Base-by-base conservation (phyloP, 148 eudicot genomes). In the Vaccinium macrocarpon region DNA sequence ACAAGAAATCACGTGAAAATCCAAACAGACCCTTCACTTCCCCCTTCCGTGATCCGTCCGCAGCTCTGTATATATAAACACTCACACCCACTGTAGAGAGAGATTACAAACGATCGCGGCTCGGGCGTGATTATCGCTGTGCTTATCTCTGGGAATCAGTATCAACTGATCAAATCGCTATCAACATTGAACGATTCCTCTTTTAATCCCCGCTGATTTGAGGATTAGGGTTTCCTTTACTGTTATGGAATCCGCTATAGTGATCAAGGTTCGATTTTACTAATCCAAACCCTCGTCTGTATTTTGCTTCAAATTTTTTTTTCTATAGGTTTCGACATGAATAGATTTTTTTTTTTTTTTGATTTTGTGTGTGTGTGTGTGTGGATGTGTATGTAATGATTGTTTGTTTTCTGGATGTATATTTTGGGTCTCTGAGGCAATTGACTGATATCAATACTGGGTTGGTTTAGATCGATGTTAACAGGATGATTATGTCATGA, bases 191-290 rank as follows among this genome's bases (percentile, higher is more conserved):
- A 38, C 48, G 3, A 72, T 72, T 72, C 76, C 19, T 72, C 48
- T 35, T 25, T 21, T 21, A 21, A 61, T 61, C 23, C 1, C 66
- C 25, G 1, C 16, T 7, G 66, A 61, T 61, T 72, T 48, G 46
- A 72, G 76, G 76, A 3, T 38, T 72, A 72, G 76, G 49, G 49
- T 72, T 72, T 72, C 11, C 9, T 72, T 72, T 72, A 27, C 38
- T 68, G 73, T 6, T 7, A 72, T 72, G 76, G 76, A 15, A 16
- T 35, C 76, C 76, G 15, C 76, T 14, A 35, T 72, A 32, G 76
- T 72, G 49, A 72, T 72, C 76, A 72, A 72, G 76, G 76, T 72
- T 32, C 76, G 76, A 35, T 72, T 16, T 35, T 32, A 14, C 38
- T 68, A 25, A 8, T 71, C 32, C 75, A 9, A 23, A 1, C 71